Percentiles rank a stretch among this genome's conserved stretches.
Evolutionary conservation across 2,329 filamentous ascomycete genomes (phyloP).

Genomic region (Colletotrichum incanum): DNA sequence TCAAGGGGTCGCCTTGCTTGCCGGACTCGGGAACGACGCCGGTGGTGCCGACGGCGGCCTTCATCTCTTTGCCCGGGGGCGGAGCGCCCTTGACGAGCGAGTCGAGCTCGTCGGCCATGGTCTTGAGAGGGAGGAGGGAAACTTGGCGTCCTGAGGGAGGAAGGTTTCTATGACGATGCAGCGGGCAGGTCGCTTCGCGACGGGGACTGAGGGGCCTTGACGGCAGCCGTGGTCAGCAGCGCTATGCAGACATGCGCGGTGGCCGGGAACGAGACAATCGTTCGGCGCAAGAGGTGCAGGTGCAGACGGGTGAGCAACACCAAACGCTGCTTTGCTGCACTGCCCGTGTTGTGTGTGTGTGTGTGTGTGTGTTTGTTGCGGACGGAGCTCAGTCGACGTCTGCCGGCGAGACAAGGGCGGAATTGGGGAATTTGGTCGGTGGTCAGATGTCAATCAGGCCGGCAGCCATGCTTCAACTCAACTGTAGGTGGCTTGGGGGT

Average conservation of each 20-base stretch:
- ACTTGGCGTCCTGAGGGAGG: conserved; percentile 11
- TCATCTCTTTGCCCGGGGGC: conserved; percentile 69
- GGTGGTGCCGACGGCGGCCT: conserved; percentile 53
- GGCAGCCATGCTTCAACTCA: conserved; percentile 21
- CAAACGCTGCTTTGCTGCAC: conserved; percentile 21
- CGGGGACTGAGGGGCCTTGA: conserved; percentile 34
- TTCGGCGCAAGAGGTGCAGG: background rate
- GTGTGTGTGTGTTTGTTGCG: background rate
- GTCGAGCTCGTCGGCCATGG: conserved; percentile 81
- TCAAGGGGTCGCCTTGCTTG: conserved; percentile 79
- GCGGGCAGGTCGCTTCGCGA: conserved; percentile 30
- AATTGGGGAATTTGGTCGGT: conserved; percentile 30
- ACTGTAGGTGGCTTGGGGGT: conserved; percentile 11
- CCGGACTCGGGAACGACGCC: conserved; percentile 60
- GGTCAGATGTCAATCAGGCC: conserved; percentile 38
- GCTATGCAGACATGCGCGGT: conserved; percentile 35
- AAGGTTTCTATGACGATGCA: conserved; percentile 13
- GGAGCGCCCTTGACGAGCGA: conserved; percentile 94
- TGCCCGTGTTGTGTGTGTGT: conserved; percentile 16
- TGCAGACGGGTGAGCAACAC: conserved; percentile 10
- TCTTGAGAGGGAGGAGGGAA: conserved; percentile 32
- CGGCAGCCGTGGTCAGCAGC: conserved; percentile 37
- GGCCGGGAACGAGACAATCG: background rate
- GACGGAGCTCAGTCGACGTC: conserved; percentile 28
- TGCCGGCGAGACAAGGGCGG: conserved; percentile 37